These are phyloP conservation scores for Pachyrhizus erosus DNA, from an alignment of 306 rosid species.

Conservation along the genomic window DNA sequence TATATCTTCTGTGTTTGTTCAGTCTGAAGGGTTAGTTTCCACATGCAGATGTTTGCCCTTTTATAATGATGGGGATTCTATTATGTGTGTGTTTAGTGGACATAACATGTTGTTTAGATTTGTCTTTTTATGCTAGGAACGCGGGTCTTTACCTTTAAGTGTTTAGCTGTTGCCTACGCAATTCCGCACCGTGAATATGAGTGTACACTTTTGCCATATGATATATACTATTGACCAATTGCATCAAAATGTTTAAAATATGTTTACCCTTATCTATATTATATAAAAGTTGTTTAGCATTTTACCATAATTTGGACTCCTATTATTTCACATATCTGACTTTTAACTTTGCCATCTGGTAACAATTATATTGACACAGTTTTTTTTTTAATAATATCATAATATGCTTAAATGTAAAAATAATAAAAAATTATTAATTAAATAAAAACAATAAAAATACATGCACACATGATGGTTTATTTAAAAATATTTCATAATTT, in stretches of 20 bases:
- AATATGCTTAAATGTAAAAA: too few relatives aligned
- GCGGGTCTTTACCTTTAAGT: constrained; percentile 48
- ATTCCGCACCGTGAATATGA: constrained; percentile 40
- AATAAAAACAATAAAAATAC: too few relatives aligned
- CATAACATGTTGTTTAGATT: constrained; percentile 82
- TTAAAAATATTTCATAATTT: too few relatives aligned
- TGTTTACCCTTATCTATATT: neutral
- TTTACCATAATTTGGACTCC: neutral
- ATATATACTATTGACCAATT: constrained; percentile 34
- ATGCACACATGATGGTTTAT: too few relatives aligned
- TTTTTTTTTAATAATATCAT: too few relatives aligned
- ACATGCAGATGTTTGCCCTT: constrained; percentile 67
- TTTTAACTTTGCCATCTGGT: neutral
- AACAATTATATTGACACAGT: too few relatives aligned
- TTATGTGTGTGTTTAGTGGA: constrained; percentile 57
- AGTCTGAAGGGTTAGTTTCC: constrained; percentile 60
- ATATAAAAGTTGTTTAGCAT: too few relatives aligned
- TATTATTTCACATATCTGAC: too few relatives aligned
- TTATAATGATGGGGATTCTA: constrained; percentile 53
- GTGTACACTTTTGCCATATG: constrained; percentile 39
- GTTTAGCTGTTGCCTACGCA: constrained; percentile 1
- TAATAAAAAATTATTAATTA: too few relatives aligned
- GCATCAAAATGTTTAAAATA: neutral
- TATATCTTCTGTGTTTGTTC: constrained; percentile 33
- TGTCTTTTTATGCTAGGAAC: constrained; percentile 73